These are phyloP conservation scores for Pelargonium fulgidum DNA, from an alignment of 441 rosid species.

Conservation along the genomic window DNA sequence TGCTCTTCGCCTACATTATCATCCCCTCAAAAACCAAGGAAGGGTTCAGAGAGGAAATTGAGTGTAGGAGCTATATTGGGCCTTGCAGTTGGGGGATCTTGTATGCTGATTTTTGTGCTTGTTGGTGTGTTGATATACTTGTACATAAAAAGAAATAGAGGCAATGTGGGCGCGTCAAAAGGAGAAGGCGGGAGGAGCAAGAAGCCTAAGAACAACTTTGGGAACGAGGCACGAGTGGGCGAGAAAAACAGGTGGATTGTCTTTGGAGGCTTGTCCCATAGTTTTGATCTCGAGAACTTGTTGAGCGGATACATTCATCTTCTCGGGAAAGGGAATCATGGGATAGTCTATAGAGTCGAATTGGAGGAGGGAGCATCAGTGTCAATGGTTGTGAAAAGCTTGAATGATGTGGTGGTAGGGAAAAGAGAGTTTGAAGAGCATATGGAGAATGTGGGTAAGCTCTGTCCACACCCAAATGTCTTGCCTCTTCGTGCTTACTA, in stretches of 20 bases:
- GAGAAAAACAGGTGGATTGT: slow-evolving; percentile 73
- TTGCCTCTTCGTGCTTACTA: slow-evolving; percentile 70
- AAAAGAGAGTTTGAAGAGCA: slow-evolving; percentile 67
- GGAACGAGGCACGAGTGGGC: slow-evolving; percentile 67
- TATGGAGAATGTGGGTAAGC: slow-evolving; percentile 54
- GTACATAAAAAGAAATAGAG: slow-evolving; percentile 36
- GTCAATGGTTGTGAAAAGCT: slow-evolving; percentile 49
- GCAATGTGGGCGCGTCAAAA: slow-evolving; percentile 29
- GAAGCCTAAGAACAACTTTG: slow-evolving; percentile 59
- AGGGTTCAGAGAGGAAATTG: slow-evolving; percentile 16
- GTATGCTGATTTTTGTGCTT: slow-evolving; percentile 39
- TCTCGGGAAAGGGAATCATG: slow-evolving; percentile 64
- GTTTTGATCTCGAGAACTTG: slow-evolving; percentile 63
- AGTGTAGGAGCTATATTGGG: slow-evolving; percentile 53
- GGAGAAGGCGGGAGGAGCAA: slow-evolving; percentile 42
- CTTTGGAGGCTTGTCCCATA: slow-evolving; percentile 61
- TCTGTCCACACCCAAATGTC: slow-evolving; percentile 50
- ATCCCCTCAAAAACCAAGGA: slow-evolving; percentile 24
- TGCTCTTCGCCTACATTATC: slow-evolving; percentile 38
- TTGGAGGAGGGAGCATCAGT: slow-evolving; percentile 65
- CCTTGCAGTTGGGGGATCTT: slow-evolving; percentile 58
- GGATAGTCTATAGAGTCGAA: slow-evolving; percentile 67
- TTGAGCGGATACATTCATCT: slow-evolving; percentile 72
- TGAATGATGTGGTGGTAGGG: slow-evolving; percentile 54
- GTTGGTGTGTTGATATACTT: slow-evolving; percentile 40